A percentile compares a stretch with the other conserved stretches of the same genome.
Conservation (phyloP, 2,329 filamentous ascomycete genomes). For the Sarocladium brachiariae region DNA sequence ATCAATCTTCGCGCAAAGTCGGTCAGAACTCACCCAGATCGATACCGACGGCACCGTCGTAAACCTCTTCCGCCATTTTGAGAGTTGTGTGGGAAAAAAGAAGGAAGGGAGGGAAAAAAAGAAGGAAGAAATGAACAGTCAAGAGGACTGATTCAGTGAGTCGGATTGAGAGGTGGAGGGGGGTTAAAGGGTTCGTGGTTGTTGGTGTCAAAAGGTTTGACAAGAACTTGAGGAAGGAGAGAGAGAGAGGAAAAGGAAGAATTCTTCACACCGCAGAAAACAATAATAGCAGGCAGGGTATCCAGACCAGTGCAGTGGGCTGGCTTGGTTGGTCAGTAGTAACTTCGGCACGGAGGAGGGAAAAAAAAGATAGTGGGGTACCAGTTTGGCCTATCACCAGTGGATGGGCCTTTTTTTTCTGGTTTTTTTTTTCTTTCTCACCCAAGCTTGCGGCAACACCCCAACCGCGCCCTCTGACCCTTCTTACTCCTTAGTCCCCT, state of each 20-base stretch:
- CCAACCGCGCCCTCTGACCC: not conserved
- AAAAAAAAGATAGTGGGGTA: slow-evolving; percentile 9
- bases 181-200: slow-evolving; percentile 13
- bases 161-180: slow-evolving; percentile 15
- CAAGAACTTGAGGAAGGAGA: slow-evolving; percentile 13
- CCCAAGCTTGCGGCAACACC: too few species aligned
- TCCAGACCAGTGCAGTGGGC: too few species aligned
- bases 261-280: slow-evolving; percentile 18
- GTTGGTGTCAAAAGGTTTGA: slow-evolving; percentile 11
- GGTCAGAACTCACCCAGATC: slow-evolving; percentile 73
- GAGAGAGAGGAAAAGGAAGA: slow-evolving; percentile 13
- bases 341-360: not conserved
- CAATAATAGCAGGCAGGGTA: too few species aligned
- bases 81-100: slow-evolving; percentile 13
- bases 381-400: not conserved
- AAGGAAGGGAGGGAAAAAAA: slow-evolving; percentile 14
- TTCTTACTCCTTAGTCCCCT: not conserved
- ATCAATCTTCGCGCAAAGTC: not conserved
- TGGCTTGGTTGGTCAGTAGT: too few species aligned
- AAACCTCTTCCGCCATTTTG: slow-evolving; percentile 95
- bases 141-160: slow-evolving; percentile 11
- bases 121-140: slow-evolving; percentile 11
- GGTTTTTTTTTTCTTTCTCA: not conserved
- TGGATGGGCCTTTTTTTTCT: not conserved
- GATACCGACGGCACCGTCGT: slow-evolving; percentile 99